Base-by-base conservation (phyloP, 768 basidiomycete species). In the Pilatotrama ljubarskyi region DNA sequence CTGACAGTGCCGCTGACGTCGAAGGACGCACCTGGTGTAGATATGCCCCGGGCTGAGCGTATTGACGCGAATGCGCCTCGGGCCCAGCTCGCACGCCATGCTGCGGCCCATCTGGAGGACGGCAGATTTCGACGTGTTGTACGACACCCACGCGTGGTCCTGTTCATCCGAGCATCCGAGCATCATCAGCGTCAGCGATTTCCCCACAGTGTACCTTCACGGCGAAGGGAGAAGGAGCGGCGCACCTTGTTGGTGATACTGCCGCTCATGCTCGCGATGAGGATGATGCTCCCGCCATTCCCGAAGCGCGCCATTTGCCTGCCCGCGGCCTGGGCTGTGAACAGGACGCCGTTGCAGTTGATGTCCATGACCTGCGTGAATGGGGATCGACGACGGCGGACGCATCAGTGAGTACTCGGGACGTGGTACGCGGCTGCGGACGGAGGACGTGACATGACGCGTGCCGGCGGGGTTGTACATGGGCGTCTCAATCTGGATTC, bases 81-180 rank as follows among this genome's bases (percentile, higher is more conserved):
- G 74, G 1, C 87, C 90, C 1, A 92, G 79, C 68, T 92, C 90
- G 68, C 88, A 90, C 3, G 90, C 90, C 88, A 92, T 87, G 70
- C 86, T 90, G 42, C 90, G 82, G 5, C 78, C 84, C 88, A 90
- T 90, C 73, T 92, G 90, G 41, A 91, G 72, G 17, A 92, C 88
- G 5, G 85, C 90, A 1, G 86, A 82, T 73, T 92, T 92, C 75
- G 86, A 88, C 48, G 82, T 79, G 72, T 91, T 90, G 74, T 91
- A 91, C 14, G 87, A 82, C 51, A 85, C 81, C 88, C 87, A 90
- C 1, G 84, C 82, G 64, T 89, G 87, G 63, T 84, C 88, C 90
- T 88, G 43, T 14, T 7, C 17, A 18, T 54, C 20, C 42, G 35
- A 15, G 40, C 26, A 38, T 15, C n/a, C 56, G 36, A 47, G 55